Evolutionary conservation across 495 filamentous ascomycete genomes (phyloP).

Genomic region (Rhizodiscina lignyota): DNA sequence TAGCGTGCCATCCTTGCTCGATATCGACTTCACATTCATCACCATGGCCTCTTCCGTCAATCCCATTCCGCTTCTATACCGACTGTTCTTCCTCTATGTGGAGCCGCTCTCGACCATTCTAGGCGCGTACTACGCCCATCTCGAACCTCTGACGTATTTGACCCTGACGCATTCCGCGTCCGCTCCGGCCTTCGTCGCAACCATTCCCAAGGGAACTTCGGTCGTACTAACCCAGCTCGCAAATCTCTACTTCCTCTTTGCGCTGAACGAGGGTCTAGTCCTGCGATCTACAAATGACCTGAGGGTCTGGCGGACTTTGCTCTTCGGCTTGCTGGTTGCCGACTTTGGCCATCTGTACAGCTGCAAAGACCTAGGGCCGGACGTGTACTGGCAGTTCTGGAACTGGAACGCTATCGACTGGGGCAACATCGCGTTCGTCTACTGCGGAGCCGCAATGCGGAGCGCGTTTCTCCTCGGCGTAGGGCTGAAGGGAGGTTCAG

Average conservation of each 20-base stretch:
- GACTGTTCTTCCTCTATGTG: too few species aligned
- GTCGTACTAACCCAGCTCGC: too few species aligned
- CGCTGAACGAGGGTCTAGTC: conserved; percentile 51
- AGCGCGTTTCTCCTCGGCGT: conserved; percentile 37
- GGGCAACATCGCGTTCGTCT: conserved; percentile 48
- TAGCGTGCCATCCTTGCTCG: too few species aligned
- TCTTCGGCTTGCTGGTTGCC: conserved; percentile 43
- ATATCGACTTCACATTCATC: too few species aligned
- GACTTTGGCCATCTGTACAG: conserved; percentile 54
- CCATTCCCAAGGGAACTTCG: too few species aligned
- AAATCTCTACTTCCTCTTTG: conserved; percentile 49
- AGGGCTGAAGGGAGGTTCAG: conserved; percentile 19
- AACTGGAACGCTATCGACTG: conserved; percentile 49
- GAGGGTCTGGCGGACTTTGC: conserved; percentile 43
- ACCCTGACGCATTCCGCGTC: too few species aligned
- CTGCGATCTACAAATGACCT: conserved; percentile 44
- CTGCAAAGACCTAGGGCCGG: conserved; percentile 28
- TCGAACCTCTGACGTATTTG: too few species aligned
- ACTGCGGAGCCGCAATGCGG: conserved; percentile 36
- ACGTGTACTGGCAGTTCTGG: conserved; percentile 37
- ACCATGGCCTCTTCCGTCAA: too few species aligned
- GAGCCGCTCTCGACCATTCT: too few species aligned
- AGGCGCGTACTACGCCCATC: too few species aligned
- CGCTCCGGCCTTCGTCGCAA: too few species aligned
- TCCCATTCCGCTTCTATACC: too few species aligned